These are phyloP conservation scores for Penicillium ochrochloron DNA, from an alignment of 495 filamentous ascomycete species.

Conservation along the genomic window DNA sequence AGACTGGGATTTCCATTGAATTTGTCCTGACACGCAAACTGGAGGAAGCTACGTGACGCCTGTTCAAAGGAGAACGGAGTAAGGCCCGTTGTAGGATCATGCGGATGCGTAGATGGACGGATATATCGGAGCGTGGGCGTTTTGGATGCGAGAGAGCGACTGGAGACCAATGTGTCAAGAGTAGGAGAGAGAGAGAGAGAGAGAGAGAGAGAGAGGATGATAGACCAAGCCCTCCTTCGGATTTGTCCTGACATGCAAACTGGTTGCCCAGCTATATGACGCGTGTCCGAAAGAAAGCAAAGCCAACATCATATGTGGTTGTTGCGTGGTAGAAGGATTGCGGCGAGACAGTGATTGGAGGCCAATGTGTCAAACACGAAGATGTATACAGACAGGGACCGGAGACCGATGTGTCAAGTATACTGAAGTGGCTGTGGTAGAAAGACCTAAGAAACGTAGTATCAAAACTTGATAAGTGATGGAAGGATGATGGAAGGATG, in stretches of 20 bases:
- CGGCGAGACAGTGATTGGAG: neutral
- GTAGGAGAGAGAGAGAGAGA: too few relatives aligned
- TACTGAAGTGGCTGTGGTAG: neutral
- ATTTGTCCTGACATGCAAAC: constrained; percentile 6
- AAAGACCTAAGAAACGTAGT: neutral
- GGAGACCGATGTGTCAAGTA: neutral
- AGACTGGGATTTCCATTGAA: neutral
- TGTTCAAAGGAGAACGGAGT: neutral
- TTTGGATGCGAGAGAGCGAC: neutral
- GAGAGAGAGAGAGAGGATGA: neutral
- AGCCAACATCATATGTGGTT: neutral
- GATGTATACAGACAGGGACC: too few relatives aligned
- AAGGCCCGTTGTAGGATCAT: too few relatives aligned
- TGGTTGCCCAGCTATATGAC: neutral
- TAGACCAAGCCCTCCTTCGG: neutral
- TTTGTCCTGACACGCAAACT: neutral
- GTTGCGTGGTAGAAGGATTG: neutral
- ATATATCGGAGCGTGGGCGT: too few relatives aligned
- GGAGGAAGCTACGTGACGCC: neutral
- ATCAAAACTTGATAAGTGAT: neutral
- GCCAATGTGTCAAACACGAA: neutral
- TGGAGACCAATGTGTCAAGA: neutral
- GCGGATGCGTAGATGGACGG: too few relatives aligned
- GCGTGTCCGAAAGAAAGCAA: neutral
- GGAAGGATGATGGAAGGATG: neutral